Conservation (phyloP, 2,329 filamentous ascomycete species). For the Septoria linicola region DNA sequence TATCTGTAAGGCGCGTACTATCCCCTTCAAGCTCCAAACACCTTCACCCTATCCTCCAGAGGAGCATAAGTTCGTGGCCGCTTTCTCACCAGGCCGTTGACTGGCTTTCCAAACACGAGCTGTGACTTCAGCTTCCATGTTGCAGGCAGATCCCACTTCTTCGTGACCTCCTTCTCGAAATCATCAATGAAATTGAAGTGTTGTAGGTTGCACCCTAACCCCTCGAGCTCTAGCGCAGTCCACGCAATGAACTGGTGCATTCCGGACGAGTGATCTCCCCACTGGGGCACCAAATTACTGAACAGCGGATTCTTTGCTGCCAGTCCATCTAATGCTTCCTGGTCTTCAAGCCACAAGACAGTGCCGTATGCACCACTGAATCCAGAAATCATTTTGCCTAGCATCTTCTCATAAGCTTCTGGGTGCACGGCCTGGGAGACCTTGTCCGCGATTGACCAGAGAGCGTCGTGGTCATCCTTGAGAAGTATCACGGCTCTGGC, state of each 20-base stretch:
- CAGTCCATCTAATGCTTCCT: conserved; percentile 15
- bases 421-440: conserved; percentile 66
- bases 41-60: conserved; percentile 34
- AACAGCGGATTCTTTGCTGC: conserved; percentile 23
- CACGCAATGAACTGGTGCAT: conserved; percentile 31
- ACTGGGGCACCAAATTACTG: conserved; percentile 20
- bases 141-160: conserved; percentile 64
- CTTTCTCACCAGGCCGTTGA: conserved; percentile 24
- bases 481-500: conserved; percentile 75
- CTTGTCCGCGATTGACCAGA: conserved; percentile 68
- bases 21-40: conserved; percentile 26
- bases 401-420: conserved; percentile 59
- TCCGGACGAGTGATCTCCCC: conserved; percentile 52
- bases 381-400: conserved; percentile 48
- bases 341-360: conserved; percentile 43
- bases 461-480: conserved; percentile 75
- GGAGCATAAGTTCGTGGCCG: conserved; percentile 34
- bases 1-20: no score
- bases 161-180: conserved; percentile 24
- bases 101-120: conserved; percentile 64
- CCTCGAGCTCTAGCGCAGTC: conserved; percentile 35
- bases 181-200: conserved; percentile 34
- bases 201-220: conserved; percentile 35
- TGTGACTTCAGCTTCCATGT: conserved; percentile 77
- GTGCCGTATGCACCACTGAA: conserved; percentile 75